Percentiles rank a stretch among this genome's conserved stretches.
phyloP scores from a whole-genome alignment of 345 rosid species.

The Salix caprea region DNA sequence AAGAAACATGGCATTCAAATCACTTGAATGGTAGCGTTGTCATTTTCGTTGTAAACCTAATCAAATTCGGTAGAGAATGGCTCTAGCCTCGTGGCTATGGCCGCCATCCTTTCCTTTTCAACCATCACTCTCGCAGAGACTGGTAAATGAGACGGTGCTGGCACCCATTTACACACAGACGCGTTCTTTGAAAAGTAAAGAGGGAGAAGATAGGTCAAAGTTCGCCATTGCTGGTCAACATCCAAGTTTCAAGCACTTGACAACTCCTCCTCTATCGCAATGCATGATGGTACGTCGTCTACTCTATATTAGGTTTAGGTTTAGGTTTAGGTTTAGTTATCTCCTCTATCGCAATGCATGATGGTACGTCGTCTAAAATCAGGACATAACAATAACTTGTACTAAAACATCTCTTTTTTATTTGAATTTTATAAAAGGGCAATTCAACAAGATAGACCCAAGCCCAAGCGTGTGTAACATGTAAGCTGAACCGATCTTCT shows the following conservation, averaged over 20 bases:
- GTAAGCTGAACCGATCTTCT: not conserved
- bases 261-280: too few relatives aligned
- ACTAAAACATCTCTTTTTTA: too few relatives aligned
- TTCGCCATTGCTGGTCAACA: not conserved
- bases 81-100: not conserved
- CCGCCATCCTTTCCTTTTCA: not conserved
- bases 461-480: too few relatives aligned
- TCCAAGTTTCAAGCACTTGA: not conserved
- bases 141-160: too few relatives aligned
- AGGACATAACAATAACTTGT: too few relatives aligned
- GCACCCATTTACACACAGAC: too few relatives aligned
- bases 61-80: not conserved
- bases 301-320: too few relatives aligned
- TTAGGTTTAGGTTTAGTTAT: too few relatives aligned
- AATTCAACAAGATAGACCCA: too few relatives aligned
- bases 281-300: not conserved
- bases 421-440: too few relatives aligned
- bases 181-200: not conserved
- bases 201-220: not conserved
- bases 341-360: too few relatives aligned
- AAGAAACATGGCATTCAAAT: not conserved
- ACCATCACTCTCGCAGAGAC: not conserved
- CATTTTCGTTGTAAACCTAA: not conserved
- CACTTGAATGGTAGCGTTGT: not conserved
- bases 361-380: too few relatives aligned